Conservation (phyloP, 495 filamentous ascomycete species). For the Penicillium macrosclerotiorum region DNA sequence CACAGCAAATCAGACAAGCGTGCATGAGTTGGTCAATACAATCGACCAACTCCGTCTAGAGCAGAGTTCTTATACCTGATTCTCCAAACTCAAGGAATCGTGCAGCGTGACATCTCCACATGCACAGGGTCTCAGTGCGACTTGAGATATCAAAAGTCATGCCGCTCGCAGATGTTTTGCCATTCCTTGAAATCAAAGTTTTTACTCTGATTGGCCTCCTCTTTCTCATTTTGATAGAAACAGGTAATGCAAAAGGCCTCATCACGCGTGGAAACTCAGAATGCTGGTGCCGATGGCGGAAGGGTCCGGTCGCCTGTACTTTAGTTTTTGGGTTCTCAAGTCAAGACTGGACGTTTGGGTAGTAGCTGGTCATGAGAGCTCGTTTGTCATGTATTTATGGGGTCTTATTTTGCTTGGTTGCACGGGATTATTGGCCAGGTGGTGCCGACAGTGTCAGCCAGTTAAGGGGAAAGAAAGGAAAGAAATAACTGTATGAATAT, state of each 20-base stretch:
- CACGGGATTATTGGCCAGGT: no score
- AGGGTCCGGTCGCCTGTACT: background rate
- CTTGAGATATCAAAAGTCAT: slow-evolving; percentile 18
- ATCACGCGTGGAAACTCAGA: background rate
- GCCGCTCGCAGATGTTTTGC: slow-evolving; percentile 6
- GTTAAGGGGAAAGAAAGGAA: no score
- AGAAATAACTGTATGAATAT: no score
- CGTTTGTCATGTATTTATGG: background rate
- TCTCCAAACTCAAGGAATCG: background rate
- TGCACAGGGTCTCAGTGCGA: slow-evolving; percentile 19
- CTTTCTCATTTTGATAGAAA: background rate
- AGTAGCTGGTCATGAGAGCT: slow-evolving; percentile 3
- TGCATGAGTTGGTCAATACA: no score
- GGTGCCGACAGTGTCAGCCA: no score
- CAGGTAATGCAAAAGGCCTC: background rate
- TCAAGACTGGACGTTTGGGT: no score
- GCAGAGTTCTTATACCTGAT: slow-evolving; percentile 13
- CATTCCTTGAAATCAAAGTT: background rate
- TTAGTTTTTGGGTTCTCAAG: no score
- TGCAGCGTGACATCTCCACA: slow-evolving; percentile 21
- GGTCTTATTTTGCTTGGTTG: background rate
- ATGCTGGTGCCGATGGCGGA: background rate
- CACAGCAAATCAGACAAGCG: no score
- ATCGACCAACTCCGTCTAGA: no score
- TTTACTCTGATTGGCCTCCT: background rate